These are phyloP conservation scores for Diversispora eburnea DNA, from an alignment of 192 early-diverging fungal species.

Conservation along the genomic window DNA sequence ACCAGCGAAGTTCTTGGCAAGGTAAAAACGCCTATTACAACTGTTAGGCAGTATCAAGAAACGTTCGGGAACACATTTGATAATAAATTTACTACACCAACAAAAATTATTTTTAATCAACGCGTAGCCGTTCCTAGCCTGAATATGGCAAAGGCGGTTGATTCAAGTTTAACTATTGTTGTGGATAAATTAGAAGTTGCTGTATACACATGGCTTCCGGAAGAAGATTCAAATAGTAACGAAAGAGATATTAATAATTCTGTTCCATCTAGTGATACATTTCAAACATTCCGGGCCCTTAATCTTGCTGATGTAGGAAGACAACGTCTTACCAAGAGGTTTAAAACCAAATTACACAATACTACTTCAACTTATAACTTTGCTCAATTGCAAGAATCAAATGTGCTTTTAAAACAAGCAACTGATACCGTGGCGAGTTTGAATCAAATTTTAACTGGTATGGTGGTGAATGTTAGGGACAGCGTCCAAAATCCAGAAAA, in stretches of 20 bases:
- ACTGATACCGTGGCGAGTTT: not conserved
- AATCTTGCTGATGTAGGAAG: not conserved
- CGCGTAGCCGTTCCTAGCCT: too few relatives aligned
- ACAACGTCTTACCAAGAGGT: not conserved
- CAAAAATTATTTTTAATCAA: too few relatives aligned
- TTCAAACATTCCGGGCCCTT: too few relatives aligned
- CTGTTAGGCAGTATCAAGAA: slow-evolving; percentile 38
- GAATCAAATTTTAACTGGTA: slow-evolving; percentile 2
- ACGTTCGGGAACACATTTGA: slow-evolving; percentile 47
- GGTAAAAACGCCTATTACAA: slow-evolving; percentile 51
- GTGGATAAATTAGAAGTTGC: too few relatives aligned
- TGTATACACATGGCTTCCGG: too few relatives aligned
- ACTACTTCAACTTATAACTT: not conserved
- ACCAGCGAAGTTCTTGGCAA: slow-evolving; percentile 57
- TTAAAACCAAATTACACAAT: not conserved
- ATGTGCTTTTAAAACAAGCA: not conserved
- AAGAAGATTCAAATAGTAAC: too few relatives aligned
- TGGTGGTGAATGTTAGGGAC: not conserved
- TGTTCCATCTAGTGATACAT: too few relatives aligned
- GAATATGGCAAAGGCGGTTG: too few relatives aligned
- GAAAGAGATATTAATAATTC: too few relatives aligned
- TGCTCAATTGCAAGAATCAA: slow-evolving; percentile 11
- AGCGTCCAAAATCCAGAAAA: slow-evolving; percentile 16
- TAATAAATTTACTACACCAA: slow-evolving; percentile 45
- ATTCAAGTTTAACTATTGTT: too few relatives aligned